Conservation (phyloP, 345 rosid species). For the Raphanus raphanistrum region DNA sequence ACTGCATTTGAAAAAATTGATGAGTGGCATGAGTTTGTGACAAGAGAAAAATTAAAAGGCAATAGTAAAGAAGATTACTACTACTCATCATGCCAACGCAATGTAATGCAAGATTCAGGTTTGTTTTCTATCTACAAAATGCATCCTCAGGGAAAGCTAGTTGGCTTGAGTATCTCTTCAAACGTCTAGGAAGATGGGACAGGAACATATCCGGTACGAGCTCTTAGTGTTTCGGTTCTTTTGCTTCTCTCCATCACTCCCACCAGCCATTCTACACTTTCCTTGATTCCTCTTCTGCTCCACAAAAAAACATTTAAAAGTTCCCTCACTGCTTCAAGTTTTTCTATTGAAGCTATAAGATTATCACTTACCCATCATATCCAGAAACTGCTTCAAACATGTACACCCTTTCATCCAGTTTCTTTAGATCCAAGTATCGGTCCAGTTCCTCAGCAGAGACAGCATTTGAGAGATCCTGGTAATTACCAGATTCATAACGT, state of each 20-base stretch:
- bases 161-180: neutral
- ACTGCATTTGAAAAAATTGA: neutral
- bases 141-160: slow-evolving; percentile 22
- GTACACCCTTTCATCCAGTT: slow-evolving; percentile 90
- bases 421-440: slow-evolving; percentile 83
- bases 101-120: slow-evolving; percentile 36
- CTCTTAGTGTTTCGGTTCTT: slow-evolving; percentile 85
- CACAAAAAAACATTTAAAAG: neutral
- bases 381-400: slow-evolving; percentile 95
- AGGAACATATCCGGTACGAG: slow-evolving; percentile 56
- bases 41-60: neutral
- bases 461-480: slow-evolving; percentile 82
- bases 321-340: neutral
- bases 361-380: slow-evolving; percentile 72
- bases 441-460: slow-evolving; percentile 83
- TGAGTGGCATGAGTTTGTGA: neutral
- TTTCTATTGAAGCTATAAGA: neutral
- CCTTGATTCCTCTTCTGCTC: slow-evolving; percentile 84
- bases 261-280: slow-evolving; percentile 84
- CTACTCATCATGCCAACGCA: slow-evolving; percentile 32
- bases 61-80: slow-evolving; percentile 8
- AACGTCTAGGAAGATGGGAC: slow-evolving; percentile 38
- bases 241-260: slow-evolving; percentile 97
- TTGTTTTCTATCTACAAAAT: slow-evolving; percentile 49
- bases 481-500: slow-evolving; percentile 1